Evolutionary conservation across 169 alveolate species (phyloP).

Genomic region (Eimeria tenella): DNA sequence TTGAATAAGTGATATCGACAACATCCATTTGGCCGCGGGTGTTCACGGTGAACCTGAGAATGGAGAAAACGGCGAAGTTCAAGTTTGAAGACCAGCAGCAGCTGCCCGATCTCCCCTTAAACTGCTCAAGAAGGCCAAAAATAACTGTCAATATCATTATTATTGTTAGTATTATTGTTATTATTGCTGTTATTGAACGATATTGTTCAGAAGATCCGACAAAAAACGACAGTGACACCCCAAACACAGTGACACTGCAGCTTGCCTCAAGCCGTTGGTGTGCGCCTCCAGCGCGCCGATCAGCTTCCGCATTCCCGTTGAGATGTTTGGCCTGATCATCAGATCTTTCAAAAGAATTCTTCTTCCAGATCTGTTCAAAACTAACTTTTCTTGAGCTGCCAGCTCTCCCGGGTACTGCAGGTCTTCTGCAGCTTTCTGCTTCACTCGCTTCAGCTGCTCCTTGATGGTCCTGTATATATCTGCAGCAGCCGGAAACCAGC

Average conservation of each 20-base stretch:
- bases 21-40: slow-evolving; percentile 83
- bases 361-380: slow-evolving; percentile 87
- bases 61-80: neutral
- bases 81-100: neutral
- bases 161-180: too few species aligned
- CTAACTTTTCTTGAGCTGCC: slow-evolving; percentile 94
- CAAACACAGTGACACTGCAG: neutral
- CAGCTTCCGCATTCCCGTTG: slow-evolving; percentile 79
- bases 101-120: neutral
- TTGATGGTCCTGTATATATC: slow-evolving; percentile 92
- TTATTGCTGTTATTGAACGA: neutral
- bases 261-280: slow-evolving; percentile 95
- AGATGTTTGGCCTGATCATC: slow-evolving; percentile 89
- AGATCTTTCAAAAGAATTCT: slow-evolving; percentile 87
- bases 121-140: neutral
- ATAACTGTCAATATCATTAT: neutral
- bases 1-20: slow-evolving; percentile 95
- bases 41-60: slow-evolving; percentile 27
- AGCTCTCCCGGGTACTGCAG: slow-evolving; percentile 89
- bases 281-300: slow-evolving; percentile 97
- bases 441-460: slow-evolving; percentile 95
- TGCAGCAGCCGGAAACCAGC: neutral
- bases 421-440: slow-evolving; percentile 95
- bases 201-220: neutral
- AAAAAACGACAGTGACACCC: neutral